Percentiles rank a stretch among this genome's conserved stretches.
These are phyloP conservation scores for Paramecium caudatum DNA, from an alignment of 73 alveolate species.

Conservation along the genomic window DNA sequence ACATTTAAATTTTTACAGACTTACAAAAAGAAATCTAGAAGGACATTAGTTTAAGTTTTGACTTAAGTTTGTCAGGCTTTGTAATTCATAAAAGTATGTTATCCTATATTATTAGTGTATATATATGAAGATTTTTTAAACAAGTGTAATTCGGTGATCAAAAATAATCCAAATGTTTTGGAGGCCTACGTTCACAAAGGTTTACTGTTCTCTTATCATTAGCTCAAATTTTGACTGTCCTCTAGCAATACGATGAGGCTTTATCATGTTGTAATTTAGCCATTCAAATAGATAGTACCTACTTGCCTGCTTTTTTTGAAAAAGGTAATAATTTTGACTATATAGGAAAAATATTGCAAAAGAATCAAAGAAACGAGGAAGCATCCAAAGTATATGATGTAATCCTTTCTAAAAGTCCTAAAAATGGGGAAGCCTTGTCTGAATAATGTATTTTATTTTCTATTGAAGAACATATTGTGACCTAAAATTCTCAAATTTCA, in stretches of 20 bases:
- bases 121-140: too few species aligned
- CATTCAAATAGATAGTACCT: not conserved
- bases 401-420: not conserved
- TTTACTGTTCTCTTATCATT: not conserved
- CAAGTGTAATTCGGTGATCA: too few species aligned
- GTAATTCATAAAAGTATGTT: too few species aligned
- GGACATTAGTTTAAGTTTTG: too few species aligned
- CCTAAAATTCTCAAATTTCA: not conserved
- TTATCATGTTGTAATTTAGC: conserved; percentile 9
- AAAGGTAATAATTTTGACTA: not conserved
- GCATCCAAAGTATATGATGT: conserved; percentile 5
- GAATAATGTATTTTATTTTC: not conserved
- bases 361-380: not conserved
- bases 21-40: too few species aligned
- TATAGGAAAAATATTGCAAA: not conserved
- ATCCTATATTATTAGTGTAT: too few species aligned
- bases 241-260: not conserved
- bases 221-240: not conserved
- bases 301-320: not conserved
- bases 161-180: not conserved
- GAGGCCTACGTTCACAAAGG: conserved; percentile 1
- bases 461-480: not conserved
- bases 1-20: too few species aligned
- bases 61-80: too few species aligned
- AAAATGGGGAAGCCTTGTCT: not conserved